Conservation (phyloP, 148 eudicot species). For the Dianthus caryophyllus region DNA sequence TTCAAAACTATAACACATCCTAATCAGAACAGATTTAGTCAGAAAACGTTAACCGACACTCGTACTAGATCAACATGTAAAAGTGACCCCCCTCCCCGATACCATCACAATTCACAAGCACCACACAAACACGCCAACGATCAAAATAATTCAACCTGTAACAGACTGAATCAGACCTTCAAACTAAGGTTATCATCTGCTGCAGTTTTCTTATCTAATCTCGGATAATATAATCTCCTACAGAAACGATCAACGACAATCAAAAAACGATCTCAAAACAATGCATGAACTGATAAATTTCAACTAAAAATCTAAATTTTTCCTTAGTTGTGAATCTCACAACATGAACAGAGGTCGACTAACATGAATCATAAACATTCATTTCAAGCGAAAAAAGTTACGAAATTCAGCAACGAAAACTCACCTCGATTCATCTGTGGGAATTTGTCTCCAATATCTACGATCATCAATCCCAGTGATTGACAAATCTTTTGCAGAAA, state of each 20-base stretch:
- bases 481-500: constrained; percentile 41
- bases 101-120: neutral
- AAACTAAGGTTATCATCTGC: constrained; percentile 2
- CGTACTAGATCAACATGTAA: neutral
- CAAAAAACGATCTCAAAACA: too few species aligned
- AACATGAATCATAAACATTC: too few species aligned
- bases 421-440: constrained; percentile 61
- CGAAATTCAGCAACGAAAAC: constrained; percentile 3
- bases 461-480: constrained; percentile 60
- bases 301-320: too few species aligned
- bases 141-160: neutral
- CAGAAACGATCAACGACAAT: constrained; percentile 10
- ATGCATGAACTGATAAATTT: too few species aligned
- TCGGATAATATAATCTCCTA: neutral
- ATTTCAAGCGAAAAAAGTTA: too few species aligned
- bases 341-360: too few species aligned
- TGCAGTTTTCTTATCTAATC: neutral
- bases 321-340: too few species aligned
- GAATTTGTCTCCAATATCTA: constrained; percentile 54
- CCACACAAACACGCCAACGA: neutral
- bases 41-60: neutral
- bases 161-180: constrained; percentile 3
- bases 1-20: neutral
- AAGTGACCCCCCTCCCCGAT: neutral
- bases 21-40: neutral